Evolutionary conservation across 208 protist species (phyloP).

Genomic region (Herpetomonas tarakana): DNA sequence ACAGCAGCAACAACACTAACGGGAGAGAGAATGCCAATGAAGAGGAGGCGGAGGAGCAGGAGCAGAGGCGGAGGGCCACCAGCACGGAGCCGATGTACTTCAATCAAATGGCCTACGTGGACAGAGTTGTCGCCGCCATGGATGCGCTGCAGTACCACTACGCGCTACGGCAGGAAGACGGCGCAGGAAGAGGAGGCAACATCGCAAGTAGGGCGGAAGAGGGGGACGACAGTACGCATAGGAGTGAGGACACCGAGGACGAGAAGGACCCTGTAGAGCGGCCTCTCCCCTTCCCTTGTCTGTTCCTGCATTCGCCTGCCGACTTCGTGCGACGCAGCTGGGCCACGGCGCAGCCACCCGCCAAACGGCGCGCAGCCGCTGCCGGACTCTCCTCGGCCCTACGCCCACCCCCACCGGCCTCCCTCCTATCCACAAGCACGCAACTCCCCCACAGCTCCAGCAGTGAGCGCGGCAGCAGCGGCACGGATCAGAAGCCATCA

Average conservation of each 20-base stretch:
- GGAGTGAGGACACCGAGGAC: neutral
- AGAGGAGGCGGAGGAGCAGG: neutral
- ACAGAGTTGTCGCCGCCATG: slow-evolving; percentile 15
- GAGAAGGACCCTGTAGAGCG: slow-evolving; percentile 11
- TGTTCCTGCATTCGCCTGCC: slow-evolving; percentile 43
- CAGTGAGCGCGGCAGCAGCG: too few species aligned
- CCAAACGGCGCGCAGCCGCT: neutral
- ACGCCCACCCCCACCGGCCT: slow-evolving; percentile 1
- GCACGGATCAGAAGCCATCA: slow-evolving; percentile 2
- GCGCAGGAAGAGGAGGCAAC: neutral
- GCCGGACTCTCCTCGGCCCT: neutral
- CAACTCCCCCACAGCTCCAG: neutral
- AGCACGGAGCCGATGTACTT: neutral
- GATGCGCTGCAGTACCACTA: slow-evolving; percentile 16
- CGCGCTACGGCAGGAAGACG: slow-evolving; percentile 9
- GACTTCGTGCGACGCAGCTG: slow-evolving; percentile 11
- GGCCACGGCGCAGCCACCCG: neutral
- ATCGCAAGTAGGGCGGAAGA: slow-evolving; percentile 4
- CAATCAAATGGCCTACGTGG: slow-evolving; percentile 21
- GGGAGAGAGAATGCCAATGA: neutral
- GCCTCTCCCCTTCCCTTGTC: slow-evolving; percentile 38
- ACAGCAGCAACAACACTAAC: slow-evolving; percentile 4
- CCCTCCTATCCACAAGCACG: neutral
- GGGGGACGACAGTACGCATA: neutral
- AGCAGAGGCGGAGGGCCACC: neutral